Conservation (phyloP, 2,329 filamentous ascomycete species). For the Thielaviopsis ethacetica region DNA sequence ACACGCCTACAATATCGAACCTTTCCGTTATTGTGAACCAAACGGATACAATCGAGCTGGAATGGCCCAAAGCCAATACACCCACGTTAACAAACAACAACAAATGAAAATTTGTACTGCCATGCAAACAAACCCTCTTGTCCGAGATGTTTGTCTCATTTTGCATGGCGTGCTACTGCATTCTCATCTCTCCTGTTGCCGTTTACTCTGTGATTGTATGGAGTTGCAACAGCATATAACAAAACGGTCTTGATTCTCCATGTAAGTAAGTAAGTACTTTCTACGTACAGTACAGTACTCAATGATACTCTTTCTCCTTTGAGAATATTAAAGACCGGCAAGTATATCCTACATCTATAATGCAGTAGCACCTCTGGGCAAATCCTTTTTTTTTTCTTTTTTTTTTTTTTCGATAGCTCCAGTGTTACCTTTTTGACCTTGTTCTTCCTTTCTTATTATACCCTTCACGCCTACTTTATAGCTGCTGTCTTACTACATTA, state of each 20-base stretch:
- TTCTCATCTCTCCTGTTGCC: neutral
- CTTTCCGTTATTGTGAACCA: neutral
- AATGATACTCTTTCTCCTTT: no score
- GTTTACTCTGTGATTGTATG: neutral
- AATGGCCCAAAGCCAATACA: neutral
- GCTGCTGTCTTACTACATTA: neutral
- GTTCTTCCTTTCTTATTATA: neutral
- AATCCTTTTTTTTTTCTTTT: no score
- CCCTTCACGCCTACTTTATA: neutral
- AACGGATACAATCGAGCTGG: neutral
- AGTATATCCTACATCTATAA: neutral
- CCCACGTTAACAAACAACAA: neutral
- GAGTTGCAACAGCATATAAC: no score
- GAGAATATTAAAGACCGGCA: neutral
- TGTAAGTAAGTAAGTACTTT: neutral
- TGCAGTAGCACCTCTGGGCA: neutral
- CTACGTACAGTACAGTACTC: neutral
- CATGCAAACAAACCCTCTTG: neutral
- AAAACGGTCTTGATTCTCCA: neutral
- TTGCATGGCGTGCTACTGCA: neutral
- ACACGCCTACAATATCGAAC: neutral
- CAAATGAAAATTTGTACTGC: neutral
- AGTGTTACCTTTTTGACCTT: neutral
- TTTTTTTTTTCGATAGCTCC: no score
- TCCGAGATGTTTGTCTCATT: neutral